Evolutionary conservation across 495 filamentous ascomycete genomes (phyloP).

Genomic region (Xylona heveae): DNA sequence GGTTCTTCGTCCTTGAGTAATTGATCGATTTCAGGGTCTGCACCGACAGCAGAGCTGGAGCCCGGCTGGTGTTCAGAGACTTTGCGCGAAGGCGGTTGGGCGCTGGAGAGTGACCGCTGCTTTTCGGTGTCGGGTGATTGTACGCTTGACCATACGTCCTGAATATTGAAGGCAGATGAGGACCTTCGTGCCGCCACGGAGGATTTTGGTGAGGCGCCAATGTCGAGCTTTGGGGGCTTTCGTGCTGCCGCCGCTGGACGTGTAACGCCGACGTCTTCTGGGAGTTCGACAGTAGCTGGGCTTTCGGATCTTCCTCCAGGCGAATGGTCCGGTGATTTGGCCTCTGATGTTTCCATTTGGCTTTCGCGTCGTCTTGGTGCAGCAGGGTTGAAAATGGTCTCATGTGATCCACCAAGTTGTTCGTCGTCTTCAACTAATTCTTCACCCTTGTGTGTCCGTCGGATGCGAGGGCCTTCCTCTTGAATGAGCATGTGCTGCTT

Average conservation of each 20-base stretch:
- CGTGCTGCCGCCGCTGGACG: not conserved
- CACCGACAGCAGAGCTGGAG: slow-evolving; percentile 27
- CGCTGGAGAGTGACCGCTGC: slow-evolving; percentile 16
- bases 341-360: slow-evolving; percentile 10
- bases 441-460: slow-evolving; percentile 88
- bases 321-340: too few species aligned
- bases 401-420: slow-evolving; percentile 19
- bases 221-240: not conserved
- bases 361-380: slow-evolving; percentile 17
- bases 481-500: slow-evolving; percentile 71
- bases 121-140: slow-evolving; percentile 26
- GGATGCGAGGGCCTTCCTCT: slow-evolving; percentile 55
- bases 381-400: slow-evolving; percentile 26
- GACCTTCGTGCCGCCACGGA: slow-evolving; percentile 17
- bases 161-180: slow-evolving; percentile 41
- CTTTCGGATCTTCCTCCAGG: slow-evolving; percentile 1
- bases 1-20: slow-evolving; percentile 68
- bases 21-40: slow-evolving; percentile 79
- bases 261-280: slow-evolving; percentile 9
- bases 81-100: slow-evolving; percentile 10
- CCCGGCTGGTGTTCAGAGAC: slow-evolving; percentile 18
- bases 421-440: slow-evolving; percentile 60
- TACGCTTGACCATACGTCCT: slow-evolving; percentile 46
- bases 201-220: slow-evolving; percentile 5
- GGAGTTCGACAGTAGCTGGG: slow-evolving; percentile 11